Base-by-base conservation (phyloP, 441 rosid species). In the Erodium moschatum region DNA sequence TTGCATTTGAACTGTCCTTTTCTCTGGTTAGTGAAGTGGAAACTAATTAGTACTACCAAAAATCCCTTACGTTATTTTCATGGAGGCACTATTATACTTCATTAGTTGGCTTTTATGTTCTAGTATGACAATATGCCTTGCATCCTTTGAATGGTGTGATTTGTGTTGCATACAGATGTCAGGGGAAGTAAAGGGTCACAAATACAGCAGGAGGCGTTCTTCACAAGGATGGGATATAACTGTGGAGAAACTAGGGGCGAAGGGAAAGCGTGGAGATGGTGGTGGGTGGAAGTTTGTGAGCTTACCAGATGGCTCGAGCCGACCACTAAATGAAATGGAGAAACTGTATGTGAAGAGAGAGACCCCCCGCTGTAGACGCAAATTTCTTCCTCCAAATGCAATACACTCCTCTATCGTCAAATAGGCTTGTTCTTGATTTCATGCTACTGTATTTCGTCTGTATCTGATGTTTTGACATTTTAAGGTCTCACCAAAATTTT, bases 271-370 rank as follows among this genome's bases (percentile, higher is more conserved):
- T 1, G 97, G 98, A 76, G 80, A 79, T 0, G 93, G 96, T 19
- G 96, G 96, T 3, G 96, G 98, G 35, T 90, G 97, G 98, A 90
- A 87, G 79, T 92, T 87, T 72, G 78, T 90, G 29, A 90, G 97
- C 83, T 80, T 88, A 72, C 93, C 96, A 0, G 92, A 92, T 74
- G 97, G 93, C 67, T 90, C 97, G 31, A 90, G 90, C 73, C 81
- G 92, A 33, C 85, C 92, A 0, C 85, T 92, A 27, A 81, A 88
- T 61, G 91, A 90, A 63, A 76, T 67, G 64, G 96, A 88, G 85
- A 90, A 92, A 77, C 81, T 92, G 87, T 88, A 88, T 8, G 87
- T 87, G 54, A 85, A 71, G 74, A 85, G 97, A 5, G 98, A 92
- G 80, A 87, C 93, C 9, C 97, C 92, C 0, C 87, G 87, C 21